Percentiles rank a stretch among this genome's conserved stretches.
Evolutionary conservation across 2,329 filamentous ascomycete genomes (phyloP).

Genomic region (Sphaerostilbella broomeana): DNA sequence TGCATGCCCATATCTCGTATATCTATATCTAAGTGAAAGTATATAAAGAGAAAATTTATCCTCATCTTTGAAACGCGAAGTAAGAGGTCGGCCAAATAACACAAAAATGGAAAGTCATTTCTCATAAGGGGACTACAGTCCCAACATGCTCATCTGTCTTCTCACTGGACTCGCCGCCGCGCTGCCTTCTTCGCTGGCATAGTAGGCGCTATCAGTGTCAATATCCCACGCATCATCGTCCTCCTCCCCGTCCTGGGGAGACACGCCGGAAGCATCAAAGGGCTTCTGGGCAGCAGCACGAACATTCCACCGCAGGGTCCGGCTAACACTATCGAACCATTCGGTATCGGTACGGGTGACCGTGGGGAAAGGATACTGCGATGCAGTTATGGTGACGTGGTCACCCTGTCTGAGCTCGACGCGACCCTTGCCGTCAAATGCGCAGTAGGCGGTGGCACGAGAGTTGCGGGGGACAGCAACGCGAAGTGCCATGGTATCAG

Average conservation of each 20-base stretch:
- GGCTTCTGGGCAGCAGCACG: constrained; percentile 87
- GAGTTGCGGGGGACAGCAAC: constrained; percentile 80
- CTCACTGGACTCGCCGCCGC: constrained; percentile 60
- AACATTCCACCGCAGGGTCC: constrained; percentile 92
- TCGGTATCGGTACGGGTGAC: constrained; percentile 84
- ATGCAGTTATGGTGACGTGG: constrained; percentile 91
- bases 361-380: constrained; percentile 94
- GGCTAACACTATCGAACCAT: constrained; percentile 94
- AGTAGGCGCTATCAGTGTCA: constrained; percentile 73
- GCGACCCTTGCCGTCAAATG: constrained; percentile 94
- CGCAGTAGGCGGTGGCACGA: constrained; percentile 90
- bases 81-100: background rate
- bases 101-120: background rate
- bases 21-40: background rate
- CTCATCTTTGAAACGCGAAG: no score
- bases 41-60: background rate
- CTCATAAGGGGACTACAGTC: constrained; percentile 24
- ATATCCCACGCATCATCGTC: constrained; percentile 79
- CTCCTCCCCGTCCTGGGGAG: constrained; percentile 29
- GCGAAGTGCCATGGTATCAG: constrained; percentile 86
- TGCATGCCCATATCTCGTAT: no score
- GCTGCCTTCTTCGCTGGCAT: constrained; percentile 67
- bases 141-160: constrained; percentile 67
- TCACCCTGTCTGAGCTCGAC: constrained; percentile 90
- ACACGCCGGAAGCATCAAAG: constrained; percentile 50